Base-by-base conservation (phyloP, 441 rosid species). In the Capsella rubella region DNA sequence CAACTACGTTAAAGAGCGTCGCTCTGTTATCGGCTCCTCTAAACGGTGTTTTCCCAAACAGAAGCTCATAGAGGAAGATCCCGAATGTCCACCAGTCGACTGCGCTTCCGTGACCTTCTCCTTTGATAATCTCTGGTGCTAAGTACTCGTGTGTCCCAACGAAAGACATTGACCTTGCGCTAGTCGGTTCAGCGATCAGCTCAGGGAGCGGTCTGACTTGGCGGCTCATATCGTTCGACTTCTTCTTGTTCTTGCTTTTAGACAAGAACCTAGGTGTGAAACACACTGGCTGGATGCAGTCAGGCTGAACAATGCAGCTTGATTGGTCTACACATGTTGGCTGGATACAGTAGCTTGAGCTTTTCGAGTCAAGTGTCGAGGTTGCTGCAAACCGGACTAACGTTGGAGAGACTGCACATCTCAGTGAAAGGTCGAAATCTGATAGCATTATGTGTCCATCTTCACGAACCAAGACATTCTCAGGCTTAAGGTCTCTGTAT, bases 81-180 rank as follows among this genome's bases (percentile, higher is more conserved):
- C 98, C 98, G 55, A 82, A 91, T 34, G 97, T 89, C 97, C 97
- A 93, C 97, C 97, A 93, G 73, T 91, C 97, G 8, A 93, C 97
- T 7, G 97, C 98, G 69, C 95, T 91, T 65, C 97, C 97, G 64
- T 91, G 98, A 55, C 97, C 98, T 84, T 91, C 96, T 3, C 98
- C 98, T 69, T 91, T 93, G 57, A 91, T 93, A 31, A 89, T 88
- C 85, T 93, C 97, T 0, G 96, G 97, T 11, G 98, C 98, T 83
- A 93, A 84, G 85, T 93, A 93, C 84, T 93, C 98, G 90, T 97
- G 31, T 89, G 96, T 93, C 28, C 98, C 98, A 4, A 91, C 97
- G 71, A 93, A 93, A 3, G 98, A 93, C 97, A 93, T 91, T 27
- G 98, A 93, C 28, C 97, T 83, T 7, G 97, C 98, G 47, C 80